A percentile compares a stretch with the other conserved stretches of the same genome.
Evolutionary conservation across 768 basidiomycete species (phyloP).

Genomic region (Phylloporus arenicola): DNA sequence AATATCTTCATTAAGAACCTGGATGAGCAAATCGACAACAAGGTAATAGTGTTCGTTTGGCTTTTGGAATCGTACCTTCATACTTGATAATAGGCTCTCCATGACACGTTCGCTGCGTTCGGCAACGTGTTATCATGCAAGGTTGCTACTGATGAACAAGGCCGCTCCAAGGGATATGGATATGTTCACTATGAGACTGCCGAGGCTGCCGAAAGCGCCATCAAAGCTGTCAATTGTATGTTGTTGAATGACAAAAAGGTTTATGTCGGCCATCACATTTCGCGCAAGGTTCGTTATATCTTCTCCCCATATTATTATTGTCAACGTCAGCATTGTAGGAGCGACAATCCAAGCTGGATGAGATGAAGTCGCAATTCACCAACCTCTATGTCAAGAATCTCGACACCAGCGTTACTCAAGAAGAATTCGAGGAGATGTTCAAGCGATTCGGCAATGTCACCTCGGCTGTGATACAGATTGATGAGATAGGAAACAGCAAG

Average conservation of each 20-base stretch:
- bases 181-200: slow-evolving; percentile 99
- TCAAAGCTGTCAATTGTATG: slow-evolving; percentile 99
- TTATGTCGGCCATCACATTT: slow-evolving; percentile 95
- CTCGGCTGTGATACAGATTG: slow-evolving; percentile 77
- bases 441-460: slow-evolving; percentile 74
- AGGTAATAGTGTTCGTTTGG: slow-evolving; percentile 43
- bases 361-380: slow-evolving; percentile 95
- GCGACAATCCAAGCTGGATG: slow-evolving; percentile 96
- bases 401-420: slow-evolving; percentile 74
- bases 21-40: slow-evolving; percentile 96
- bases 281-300: slow-evolving; percentile 67
- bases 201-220: slow-evolving; percentile 91
- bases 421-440: slow-evolving; percentile 85
- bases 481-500: slow-evolving; percentile 89
- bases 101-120: slow-evolving; percentile 98
- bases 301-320: too few species aligned
- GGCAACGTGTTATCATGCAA: slow-evolving; percentile 99
- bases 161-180: slow-evolving; percentile 94
- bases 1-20: slow-evolving; percentile 99
- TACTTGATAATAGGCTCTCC: slow-evolving; percentile 65
- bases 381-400: slow-evolving; percentile 99
- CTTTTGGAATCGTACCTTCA: background rate
- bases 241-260: slow-evolving; percentile 99
- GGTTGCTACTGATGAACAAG: slow-evolving; percentile 94
- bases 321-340: slow-evolving; percentile 46